A percentile compares a stretch with the other conserved stretches of the same genome.
Evolutionary conservation across 1,284 basidiomycete species (phyloP).

Genomic region (Apiotrichum veenhuisii): DNA sequence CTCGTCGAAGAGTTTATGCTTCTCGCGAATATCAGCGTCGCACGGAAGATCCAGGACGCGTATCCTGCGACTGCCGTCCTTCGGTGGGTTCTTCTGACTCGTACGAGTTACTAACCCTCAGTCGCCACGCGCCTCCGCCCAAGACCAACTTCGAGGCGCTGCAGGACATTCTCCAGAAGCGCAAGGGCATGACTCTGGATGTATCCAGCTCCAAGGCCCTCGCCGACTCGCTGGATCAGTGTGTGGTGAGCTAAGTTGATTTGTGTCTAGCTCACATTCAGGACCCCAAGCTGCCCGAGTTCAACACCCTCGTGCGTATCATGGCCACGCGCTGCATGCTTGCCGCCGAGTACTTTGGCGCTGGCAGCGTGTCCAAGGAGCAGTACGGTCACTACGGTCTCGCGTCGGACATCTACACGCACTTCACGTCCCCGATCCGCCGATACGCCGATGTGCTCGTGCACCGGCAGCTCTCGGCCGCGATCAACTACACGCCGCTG

Average conservation of each 20-base stretch:
- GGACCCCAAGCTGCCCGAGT: constrained; percentile 77
- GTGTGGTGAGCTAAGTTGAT: constrained; percentile 61
- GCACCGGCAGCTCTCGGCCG: constrained; percentile 88
- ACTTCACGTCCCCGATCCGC: constrained; percentile 91
- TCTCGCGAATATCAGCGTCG: constrained; percentile 93
- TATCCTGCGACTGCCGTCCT: constrained; percentile 96
- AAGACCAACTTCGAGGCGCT: constrained; percentile 92
- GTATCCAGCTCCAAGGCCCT: constrained; percentile 87
- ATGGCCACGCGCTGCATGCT: constrained; percentile 99
- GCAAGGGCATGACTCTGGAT: constrained; percentile 79
- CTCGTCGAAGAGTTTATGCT: constrained; percentile 99
- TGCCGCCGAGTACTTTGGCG: constrained; percentile 96
- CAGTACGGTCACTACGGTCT: constrained; percentile 96
- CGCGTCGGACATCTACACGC: constrained; percentile 94
- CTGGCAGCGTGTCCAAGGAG: constrained; percentile 86
- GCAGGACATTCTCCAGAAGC: constrained; percentile 85
- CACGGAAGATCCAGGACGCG: constrained; percentile 83
- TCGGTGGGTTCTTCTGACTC: constrained; percentile 54
- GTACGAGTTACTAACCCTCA: constrained; percentile 36
- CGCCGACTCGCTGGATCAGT: constrained; percentile 84
- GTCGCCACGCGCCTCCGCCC: constrained; percentile 91
- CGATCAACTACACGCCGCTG: constrained; percentile 78
- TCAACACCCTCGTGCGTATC: constrained; percentile 96
- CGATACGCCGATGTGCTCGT: constrained; percentile 94
- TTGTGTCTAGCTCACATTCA: constrained; percentile 36